Conservation (phyloP, 1,139 yeast species). For the Candida pseudocylindracea region DNA sequence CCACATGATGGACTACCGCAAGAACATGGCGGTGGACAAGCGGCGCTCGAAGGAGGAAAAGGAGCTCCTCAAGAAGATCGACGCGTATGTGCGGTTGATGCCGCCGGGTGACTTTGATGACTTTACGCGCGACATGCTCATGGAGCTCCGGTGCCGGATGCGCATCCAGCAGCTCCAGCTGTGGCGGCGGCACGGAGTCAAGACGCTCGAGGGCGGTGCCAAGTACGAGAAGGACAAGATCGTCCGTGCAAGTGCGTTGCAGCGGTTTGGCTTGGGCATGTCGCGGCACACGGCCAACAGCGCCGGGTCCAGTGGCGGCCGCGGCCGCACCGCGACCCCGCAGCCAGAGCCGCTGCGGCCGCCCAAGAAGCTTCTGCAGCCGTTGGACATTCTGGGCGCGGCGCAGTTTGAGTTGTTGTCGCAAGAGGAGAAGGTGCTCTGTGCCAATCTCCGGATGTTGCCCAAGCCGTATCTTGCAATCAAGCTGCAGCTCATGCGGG, state of each 20-base stretch:
- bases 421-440: slow-evolving; percentile 67
- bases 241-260: slow-evolving; percentile 32
- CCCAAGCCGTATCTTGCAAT: slow-evolving; percentile 92
- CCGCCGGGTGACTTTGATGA: slow-evolving; percentile 60
- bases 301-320: slow-evolving; percentile 3
- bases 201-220: slow-evolving; percentile 61
- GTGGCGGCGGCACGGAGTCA: slow-evolving; percentile 81
- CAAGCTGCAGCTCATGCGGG: slow-evolving; percentile 79
- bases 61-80: slow-evolving; percentile 49
- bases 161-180: slow-evolving; percentile 80
- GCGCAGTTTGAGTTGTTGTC: slow-evolving; percentile 68
- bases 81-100: slow-evolving; percentile 66
- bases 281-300: slow-evolving; percentile 5
- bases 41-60: slow-evolving; percentile 76
- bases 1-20: slow-evolving; percentile 62
- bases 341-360: slow-evolving; percentile 2
- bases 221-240: slow-evolving; percentile 79
- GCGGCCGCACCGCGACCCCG: slow-evolving; percentile 6
- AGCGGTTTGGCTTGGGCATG: slow-evolving; percentile 25
- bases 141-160: slow-evolving; percentile 59
- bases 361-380: slow-evolving; percentile 17
- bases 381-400: slow-evolving; percentile 60
- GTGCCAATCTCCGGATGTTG: slow-evolving; percentile 60
- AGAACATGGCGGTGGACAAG: slow-evolving; percentile 55
- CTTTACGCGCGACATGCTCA: slow-evolving; percentile 48